phyloP scores from a whole-genome alignment of 2,329 filamentous ascomycete genomes.

The Scedosporium dehoogii region DNA sequence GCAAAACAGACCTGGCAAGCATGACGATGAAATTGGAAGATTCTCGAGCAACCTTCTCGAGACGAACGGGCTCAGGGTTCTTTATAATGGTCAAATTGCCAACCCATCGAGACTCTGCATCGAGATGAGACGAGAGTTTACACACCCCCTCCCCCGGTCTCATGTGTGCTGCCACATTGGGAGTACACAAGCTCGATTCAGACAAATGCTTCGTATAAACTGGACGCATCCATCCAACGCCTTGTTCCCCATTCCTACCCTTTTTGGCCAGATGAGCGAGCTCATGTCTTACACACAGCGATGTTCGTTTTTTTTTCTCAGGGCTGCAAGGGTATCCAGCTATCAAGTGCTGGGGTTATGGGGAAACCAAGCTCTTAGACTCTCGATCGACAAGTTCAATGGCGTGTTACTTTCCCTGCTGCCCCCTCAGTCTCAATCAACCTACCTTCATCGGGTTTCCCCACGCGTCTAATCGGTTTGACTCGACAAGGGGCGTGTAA shows the following conservation, averaged over 20 bases:
- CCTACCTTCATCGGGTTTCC: too few relatives aligned
- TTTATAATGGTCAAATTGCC: background rate
- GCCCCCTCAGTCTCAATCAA: too few relatives aligned
- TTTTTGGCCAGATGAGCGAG: background rate
- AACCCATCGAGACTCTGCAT: background rate
- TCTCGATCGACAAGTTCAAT: background rate
- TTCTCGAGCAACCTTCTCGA: background rate
- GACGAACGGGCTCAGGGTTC: background rate
- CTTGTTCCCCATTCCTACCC: background rate
- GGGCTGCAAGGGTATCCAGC: background rate
- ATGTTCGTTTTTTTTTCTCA: background rate
- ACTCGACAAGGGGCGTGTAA: too few relatives aligned
- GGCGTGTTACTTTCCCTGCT: too few relatives aligned
- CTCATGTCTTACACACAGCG: background rate
- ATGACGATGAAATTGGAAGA: background rate
- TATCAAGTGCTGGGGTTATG: background rate
- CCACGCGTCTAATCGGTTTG: too few relatives aligned
- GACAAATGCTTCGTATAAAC: too few relatives aligned
- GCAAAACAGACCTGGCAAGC: background rate
- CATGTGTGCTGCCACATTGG: too few relatives aligned
- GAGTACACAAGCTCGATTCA: too few relatives aligned
- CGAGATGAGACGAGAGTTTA: background rate
- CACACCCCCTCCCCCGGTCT: background rate
- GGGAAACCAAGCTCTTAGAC: background rate
- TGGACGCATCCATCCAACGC: background rate